Evolutionary conservation across 2,329 filamentous ascomycete species (phyloP), one percentile per base, ranked within the genome.

Genomic region (Xylaria sp.): DNA sequence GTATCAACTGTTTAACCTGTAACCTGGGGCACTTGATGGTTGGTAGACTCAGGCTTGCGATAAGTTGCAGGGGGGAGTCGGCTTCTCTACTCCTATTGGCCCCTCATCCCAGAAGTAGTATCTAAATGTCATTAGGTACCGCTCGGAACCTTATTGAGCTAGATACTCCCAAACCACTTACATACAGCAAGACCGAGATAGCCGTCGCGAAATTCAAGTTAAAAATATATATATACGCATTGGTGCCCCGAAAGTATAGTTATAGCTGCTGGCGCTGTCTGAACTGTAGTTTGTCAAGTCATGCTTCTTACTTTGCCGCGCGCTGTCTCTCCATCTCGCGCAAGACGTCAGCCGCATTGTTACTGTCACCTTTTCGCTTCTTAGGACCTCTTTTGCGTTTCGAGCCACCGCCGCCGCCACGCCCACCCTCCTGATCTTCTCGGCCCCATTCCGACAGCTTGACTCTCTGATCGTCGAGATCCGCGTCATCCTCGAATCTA

Each of bases 401-500:
- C 41, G 80, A 72, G 44, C 80, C 77, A 48, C 81, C 75, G 11
- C 76, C 78, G 19, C 75, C 75, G 4, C 76, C 76, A 1, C 79
- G 81, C 0, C 71, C 77, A 1, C 79, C 81, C 1, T 78, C 84
- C 11, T 80, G 83, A 1, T 78, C 84, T 17, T 79, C 81, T 9
- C 74, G 80, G 21, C 81, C 85, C 81, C 91, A 91, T 70, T 86
- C 79, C 38, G 86, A 87, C 56, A 93, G 76, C 78, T 90, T 91
- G 65, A 92, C 78, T 67, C 84, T 87, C 43, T 80, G 81, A 73
- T 78, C 79, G 21, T 93, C 91, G 66, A 90, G 85, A 66, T 96
- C 93, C 62, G 93, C 93, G 51, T 93, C 93, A 71, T 97, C 95
- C 55, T 91, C 93, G 71, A 92, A 89, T 27, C 94, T 85, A 72